Base-by-base conservation (phyloP, 2,329 filamentous ascomycete genomes). In the Hypoxylon sp. region DNA sequence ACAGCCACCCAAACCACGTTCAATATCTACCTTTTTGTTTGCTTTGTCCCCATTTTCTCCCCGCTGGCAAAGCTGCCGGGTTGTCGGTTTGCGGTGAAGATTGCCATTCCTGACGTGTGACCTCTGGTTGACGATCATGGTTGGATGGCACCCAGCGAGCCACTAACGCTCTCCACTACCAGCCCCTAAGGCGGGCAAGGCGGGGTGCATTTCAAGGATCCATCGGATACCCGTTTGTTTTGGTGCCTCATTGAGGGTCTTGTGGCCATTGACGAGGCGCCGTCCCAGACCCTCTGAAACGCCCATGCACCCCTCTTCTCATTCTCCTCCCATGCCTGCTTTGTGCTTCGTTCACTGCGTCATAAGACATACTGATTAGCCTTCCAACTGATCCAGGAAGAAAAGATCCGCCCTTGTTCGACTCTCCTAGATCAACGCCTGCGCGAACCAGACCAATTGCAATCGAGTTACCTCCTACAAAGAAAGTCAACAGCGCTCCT, bases 371-470 rank as follows among this genome's bases (percentile, higher is more conserved):
- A 50, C 73, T 76, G 73, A 75, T 65, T 68, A 66, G 71, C 59
- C 54, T 72, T 44, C 37, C 62, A 70, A 75, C 69, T 62, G 64
- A 73, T 64, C 44, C 68, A 76, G 75, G 69, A 61, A 72, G 70
- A 65, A 72, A 73, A 64, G 75, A 78, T 55, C 72, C 74, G 50
- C 60, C 72, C 37, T 54, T 67, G 48, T 64, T 71, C 53, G 68
- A 66, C 31, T 75, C 69, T 62, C 73, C 68, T 53, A 69, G 56
- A 68, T 73, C 73, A 70, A 72, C 72, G 44, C 69, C 73, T 37
- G 57, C 61, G 30, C 66, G 75, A 74, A 85, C 82, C 73, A 80
- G 80, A 42, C 87, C 88, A 55, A 88, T 89, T 72, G 80, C 84
- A 44, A 89, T 88, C 66, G 84, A 86, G 68, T 72, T 85, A 3